Evolutionary conservation across 1,284 basidiomycete genomes (phyloP), one percentile per base, ranked within the genome.

Genomic region (Schizophyllum commune): DNA sequence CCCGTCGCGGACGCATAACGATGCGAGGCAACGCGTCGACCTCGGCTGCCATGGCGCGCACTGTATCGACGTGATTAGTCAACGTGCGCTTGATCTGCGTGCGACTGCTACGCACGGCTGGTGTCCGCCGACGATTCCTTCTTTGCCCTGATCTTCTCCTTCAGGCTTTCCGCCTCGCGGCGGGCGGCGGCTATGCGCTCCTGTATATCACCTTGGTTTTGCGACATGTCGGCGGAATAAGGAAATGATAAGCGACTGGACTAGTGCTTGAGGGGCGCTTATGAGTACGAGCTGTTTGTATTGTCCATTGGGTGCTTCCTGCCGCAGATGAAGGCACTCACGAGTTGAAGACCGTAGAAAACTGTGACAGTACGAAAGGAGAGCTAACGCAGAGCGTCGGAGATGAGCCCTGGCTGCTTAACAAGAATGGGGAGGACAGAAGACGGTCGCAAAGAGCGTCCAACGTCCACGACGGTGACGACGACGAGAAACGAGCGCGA

Each of bases 111-210:
- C 95, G 78, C 73, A 98, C 96, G 78, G 70, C 90, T 96, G 15
- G 96, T 98, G 77, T 99, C 96, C 27, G 93, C 95, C 61, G 95
- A 93, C 65, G 94, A 94, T 75, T 98, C 96, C 73, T 89, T 91
- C 77, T 92, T 95, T 53, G 92, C 88, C 67, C 94, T 83, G 73
- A 98, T 97, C 86, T 95, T 96, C 82, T 98, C 96, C 79, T 97
- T 98, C 78, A 98, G 77, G 71, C 86, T 90, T 75, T 99, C 96
- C 52, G 95, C 94, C 77, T 98, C 96, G 72, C 96, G 85, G 71
- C 96, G 88, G 62, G 96, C 96, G 58, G 95, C 93, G 61, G 95
- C 93, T 75, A 99, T 98, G 72, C 92, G 79, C 78, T 96, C 94
- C 74, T 95, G 93, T 68, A 96, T 93, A 73, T 96, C 93, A 72